Percentiles rank a stretch among this genome's conserved stretches.
These are phyloP conservation scores for Auricularia auricula-judae DNA, from an alignment of 768 basidiomycete species.

Conservation along the genomic window DNA sequence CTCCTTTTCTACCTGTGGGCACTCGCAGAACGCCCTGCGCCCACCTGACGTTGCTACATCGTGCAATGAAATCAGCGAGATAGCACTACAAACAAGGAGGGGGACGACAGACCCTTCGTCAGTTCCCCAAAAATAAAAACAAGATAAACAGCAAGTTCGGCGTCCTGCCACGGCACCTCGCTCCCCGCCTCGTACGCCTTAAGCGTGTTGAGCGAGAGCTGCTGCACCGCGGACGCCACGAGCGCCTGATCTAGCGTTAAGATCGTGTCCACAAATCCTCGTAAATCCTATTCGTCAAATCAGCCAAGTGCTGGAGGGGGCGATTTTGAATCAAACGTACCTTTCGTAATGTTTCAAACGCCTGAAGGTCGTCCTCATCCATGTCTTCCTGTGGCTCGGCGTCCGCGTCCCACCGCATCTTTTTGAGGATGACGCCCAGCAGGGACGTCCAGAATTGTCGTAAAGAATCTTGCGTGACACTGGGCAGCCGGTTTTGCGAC, in stretches of 20 bases:
- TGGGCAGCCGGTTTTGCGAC: conserved; percentile 45
- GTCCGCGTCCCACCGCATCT: conserved; percentile 85
- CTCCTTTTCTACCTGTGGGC: conserved; percentile 61
- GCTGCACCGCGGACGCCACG: conserved; percentile 66
- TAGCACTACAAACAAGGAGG: neutral
- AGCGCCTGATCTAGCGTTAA: conserved; percentile 77
- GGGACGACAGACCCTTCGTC: conserved; percentile 56
- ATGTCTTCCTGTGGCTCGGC: conserved; percentile 63
- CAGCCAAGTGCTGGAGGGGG: neutral
- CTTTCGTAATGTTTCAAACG: conserved; percentile 80
- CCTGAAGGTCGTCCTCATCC: conserved; percentile 78
- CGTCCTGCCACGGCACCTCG: conserved; percentile 78
- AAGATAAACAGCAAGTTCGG: conserved; percentile 86
- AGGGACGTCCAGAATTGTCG: conserved; percentile 69
- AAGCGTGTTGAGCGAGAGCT: conserved; percentile 64
- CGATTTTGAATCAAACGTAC: conserved; percentile 26
- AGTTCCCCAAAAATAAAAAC: conserved; percentile 92
- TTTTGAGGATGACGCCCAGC: conserved; percentile 66
- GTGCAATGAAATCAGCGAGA: neutral
- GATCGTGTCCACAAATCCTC: conserved; percentile 78
- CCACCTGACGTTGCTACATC: conserved; percentile 40
- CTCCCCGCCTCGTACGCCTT: conserved; percentile 54
- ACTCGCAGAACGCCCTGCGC: conserved; percentile 81
- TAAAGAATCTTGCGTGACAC: conserved; percentile 48
- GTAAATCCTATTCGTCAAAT: conserved; percentile 50